Conservation (phyloP, 2,329 filamentous ascomycete genomes). For the Colletotrichum orchidophilum region DNA sequence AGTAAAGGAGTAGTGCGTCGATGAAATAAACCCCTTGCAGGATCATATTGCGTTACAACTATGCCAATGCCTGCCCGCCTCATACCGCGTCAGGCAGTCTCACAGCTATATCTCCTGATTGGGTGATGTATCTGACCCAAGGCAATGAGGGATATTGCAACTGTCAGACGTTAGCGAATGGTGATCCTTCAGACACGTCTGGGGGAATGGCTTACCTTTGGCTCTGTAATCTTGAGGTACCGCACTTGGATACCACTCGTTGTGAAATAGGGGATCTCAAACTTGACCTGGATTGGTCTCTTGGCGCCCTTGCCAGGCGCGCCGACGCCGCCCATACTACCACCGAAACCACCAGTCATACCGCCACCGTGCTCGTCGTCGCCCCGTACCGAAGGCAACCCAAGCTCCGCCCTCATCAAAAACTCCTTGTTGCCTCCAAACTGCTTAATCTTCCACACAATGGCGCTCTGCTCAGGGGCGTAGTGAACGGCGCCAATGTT, state of each 20-base stretch:
- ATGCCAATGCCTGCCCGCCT: constrained; percentile 36
- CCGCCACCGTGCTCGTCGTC: constrained; percentile 96
- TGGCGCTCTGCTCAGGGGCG: constrained; percentile 94
- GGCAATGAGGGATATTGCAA: constrained; percentile 97
- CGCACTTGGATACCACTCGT: constrained; percentile 98
- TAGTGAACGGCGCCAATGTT: constrained; percentile 98
- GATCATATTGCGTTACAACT: not conserved
- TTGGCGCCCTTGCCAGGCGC: constrained; percentile 83
- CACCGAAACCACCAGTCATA: constrained; percentile 97
- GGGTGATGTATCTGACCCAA: constrained; percentile 98
- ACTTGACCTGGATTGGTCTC: constrained; percentile 97
- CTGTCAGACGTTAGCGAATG: constrained; percentile 55
- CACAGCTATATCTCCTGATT: constrained; percentile 96
- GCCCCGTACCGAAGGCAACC: constrained; percentile 90
- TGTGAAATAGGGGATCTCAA: constrained; percentile 99
- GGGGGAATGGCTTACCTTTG: constrained; percentile 76
- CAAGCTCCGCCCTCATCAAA: constrained; percentile 96
- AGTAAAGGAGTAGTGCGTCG: not conserved
- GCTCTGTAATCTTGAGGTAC: constrained; percentile 99
- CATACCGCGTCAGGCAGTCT: constrained; percentile 89
- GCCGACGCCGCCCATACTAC: constrained; percentile 93
- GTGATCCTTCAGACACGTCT: not conserved
- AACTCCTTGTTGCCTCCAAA: constrained; percentile 99
- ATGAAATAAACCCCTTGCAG: not conserved
- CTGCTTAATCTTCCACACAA: constrained; percentile 99